Conservation (phyloP, 106 monocot genomes). For the Allium fistulosum region DNA sequence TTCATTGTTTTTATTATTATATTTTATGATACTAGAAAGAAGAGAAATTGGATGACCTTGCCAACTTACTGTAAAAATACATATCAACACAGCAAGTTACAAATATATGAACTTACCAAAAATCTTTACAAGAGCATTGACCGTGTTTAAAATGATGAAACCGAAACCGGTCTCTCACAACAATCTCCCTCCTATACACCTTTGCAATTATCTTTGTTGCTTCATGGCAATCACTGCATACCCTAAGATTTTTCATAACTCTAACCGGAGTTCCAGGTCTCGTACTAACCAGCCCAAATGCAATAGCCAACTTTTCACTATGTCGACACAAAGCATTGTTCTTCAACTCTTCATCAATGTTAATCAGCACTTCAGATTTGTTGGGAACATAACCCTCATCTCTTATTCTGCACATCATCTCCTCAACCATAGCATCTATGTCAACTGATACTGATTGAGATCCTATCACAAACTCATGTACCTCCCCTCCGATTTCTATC, state of each 20-base stretch:
- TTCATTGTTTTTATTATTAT: too few relatives aligned
- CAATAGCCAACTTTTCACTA: slow-evolving; percentile 83
- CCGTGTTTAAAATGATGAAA: slow-evolving; percentile 82
- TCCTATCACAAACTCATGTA: slow-evolving; percentile 34
- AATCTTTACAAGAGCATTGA: slow-evolving; percentile 66
- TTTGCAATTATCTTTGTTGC: slow-evolving; percentile 56
- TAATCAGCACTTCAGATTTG: slow-evolving; percentile 55
- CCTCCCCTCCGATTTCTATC: slow-evolving; percentile 26
- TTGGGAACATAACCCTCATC: slow-evolving; percentile 69
- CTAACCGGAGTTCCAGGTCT: slow-evolving; percentile 35
- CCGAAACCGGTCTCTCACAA: slow-evolving; percentile 53
- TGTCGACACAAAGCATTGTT: slow-evolving; percentile 49
- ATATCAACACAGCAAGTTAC: too few relatives aligned
- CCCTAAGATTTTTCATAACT: slow-evolving; percentile 73
- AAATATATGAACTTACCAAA: slow-evolving; percentile 30
- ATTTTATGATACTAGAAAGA: too few relatives aligned
- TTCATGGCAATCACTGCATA: slow-evolving; percentile 72
- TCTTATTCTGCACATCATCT: slow-evolving; percentile 30
- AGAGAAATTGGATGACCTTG: too few relatives aligned
- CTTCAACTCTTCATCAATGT: slow-evolving; percentile 80
- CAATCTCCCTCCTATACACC: slow-evolving; percentile 51
- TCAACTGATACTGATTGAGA: slow-evolving; percentile 9
- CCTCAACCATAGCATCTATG: slow-evolving; percentile 33
- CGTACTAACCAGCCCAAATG: slow-evolving; percentile 58
- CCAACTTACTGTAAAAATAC: too few relatives aligned